Conservation (phyloP, 352 stramenopile genomes). For the Globisporangium echinulatum region DNA sequence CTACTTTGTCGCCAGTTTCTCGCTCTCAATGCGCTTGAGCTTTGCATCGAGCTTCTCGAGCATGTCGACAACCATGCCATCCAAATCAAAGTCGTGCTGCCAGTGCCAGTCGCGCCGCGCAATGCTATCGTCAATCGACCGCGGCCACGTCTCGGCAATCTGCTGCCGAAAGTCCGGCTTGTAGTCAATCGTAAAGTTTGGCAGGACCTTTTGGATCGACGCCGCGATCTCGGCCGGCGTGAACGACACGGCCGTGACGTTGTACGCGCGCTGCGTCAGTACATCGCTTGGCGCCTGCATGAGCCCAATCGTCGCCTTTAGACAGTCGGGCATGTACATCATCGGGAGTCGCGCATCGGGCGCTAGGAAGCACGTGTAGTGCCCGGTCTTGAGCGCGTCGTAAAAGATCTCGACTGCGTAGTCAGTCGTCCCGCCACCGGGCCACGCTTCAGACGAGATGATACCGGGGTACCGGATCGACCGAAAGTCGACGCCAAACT, state of each 20-base stretch:
- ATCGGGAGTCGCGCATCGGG: conserved; percentile 83
- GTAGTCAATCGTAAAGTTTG: conserved; percentile 85
- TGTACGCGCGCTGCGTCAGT: conserved; percentile 87
- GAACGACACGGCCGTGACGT: conserved; percentile 89
- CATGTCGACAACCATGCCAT: conserved; percentile 89
- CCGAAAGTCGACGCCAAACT: conserved; percentile 89
- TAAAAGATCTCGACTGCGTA: conserved; percentile 94
- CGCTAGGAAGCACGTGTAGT: conserved; percentile 87
- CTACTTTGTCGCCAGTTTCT: conserved; percentile 3
- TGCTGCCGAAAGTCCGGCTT: conserved; percentile 87
- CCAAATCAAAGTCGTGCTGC: conserved; percentile 86
- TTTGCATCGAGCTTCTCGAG: conserved; percentile 79
- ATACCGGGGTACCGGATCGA: conserved; percentile 89
- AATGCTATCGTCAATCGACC: conserved; percentile 76
- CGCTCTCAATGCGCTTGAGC: conserved; percentile 36
- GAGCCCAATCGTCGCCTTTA: conserved; percentile 82
- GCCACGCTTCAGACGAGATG: conserved; percentile 84
- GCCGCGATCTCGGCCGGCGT: conserved; percentile 77
- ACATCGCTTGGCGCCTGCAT: conserved; percentile 59
- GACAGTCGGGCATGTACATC: conserved; percentile 94
- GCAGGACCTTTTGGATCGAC: conserved; percentile 85
- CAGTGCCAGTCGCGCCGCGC: conserved; percentile 86
- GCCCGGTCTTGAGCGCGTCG: conserved; percentile 80
- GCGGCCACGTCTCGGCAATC: conserved; percentile 89
- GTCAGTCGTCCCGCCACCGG: conserved; percentile 82